Evolutionary conservation across 345 rosid genomes (phyloP), one percentile per base, ranked within the genome.

Genomic region (Pugionium dolabratum): DNA sequence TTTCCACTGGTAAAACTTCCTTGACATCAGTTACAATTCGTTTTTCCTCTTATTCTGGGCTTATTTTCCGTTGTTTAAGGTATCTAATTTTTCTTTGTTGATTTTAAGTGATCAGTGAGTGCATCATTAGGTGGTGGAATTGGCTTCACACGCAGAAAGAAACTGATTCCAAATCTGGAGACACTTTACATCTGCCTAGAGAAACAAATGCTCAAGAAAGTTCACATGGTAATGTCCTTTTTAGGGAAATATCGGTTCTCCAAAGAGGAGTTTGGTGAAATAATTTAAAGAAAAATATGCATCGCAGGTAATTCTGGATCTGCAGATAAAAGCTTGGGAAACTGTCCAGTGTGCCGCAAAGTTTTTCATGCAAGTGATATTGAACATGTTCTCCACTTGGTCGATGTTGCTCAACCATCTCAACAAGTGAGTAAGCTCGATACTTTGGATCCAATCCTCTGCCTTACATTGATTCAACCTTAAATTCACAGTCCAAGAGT

Each of bases 41-140:
- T n/a, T 28, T 37, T 69, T 18, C 27, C 18, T 30, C 49, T 9
- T 44, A 49, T 2, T 44, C 39, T 2, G 32, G 4, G 26, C 33
- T 47, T 74, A n/a, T n/a, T 54, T 52, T 28, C 43, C 46, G 36
- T 45, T 67, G 33, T 67, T 27, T 3, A 39, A 40, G 59, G 5
- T 33, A 27, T 53, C 69, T 68, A 37, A 74, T 48, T 35, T 11
- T 58, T 56, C 34, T 34, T 78, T 8, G 7, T 57, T 67, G 27
- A 8, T 49, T 55, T 61, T 46, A 62, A 60, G 51, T 45, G 43
- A 76, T 52, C 86, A 90, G 97, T 74, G 89, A 86, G 72, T 93
- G 98, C 85, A 84, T 88, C 67, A 74, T 80, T 62, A 79, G 87
- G 74, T 86, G 96, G 98, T 93, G 98, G 97, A 85, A 79, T 55